phyloP scores from a whole-genome alignment of 148 eudicot genomes.

The Spergularia marina region DNA sequence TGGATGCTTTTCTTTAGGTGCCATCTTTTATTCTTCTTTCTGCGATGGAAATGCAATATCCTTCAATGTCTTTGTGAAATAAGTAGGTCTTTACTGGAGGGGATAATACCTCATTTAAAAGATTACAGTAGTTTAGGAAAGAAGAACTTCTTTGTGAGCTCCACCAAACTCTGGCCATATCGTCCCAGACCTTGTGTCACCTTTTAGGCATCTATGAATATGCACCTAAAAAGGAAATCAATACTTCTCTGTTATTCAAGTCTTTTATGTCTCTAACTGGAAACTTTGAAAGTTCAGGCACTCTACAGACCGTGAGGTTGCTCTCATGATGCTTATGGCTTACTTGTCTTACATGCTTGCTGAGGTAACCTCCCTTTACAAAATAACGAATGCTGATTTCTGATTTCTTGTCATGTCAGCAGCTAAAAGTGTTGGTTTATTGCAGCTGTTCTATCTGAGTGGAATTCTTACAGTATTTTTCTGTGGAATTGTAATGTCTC shows the following conservation, averaged over 20 bases:
- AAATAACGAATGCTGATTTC: not conserved
- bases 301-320: slow-evolving; percentile 86
- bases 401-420: not conserved
- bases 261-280: slow-evolving; percentile 15
- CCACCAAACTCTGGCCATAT: not conserved
- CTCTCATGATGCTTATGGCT: slow-evolving; percentile 88
- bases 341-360: slow-evolving; percentile 83
- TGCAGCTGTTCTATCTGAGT: slow-evolving; percentile 74
- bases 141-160: not conserved
- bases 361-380: slow-evolving; percentile 44
- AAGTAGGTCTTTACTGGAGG: not conserved
- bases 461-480: slow-evolving; percentile 90
- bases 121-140: not conserved
- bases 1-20: not conserved
- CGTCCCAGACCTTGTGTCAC: not conserved
- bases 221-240: not conserved
- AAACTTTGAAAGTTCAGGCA: slow-evolving; percentile 49
- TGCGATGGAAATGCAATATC: not conserved
- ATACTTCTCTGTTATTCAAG: not conserved
- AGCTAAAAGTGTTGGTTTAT: slow-evolving; percentile 10
- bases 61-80: not conserved
- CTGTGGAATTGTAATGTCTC: slow-evolving; percentile 95
- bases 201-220: not conserved
- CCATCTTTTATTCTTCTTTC: not conserved
- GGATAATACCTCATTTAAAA: not conserved